These are phyloP conservation scores for Glycine soja DNA, from an alignment of 306 rosid species.

Conservation along the genomic window DNA sequence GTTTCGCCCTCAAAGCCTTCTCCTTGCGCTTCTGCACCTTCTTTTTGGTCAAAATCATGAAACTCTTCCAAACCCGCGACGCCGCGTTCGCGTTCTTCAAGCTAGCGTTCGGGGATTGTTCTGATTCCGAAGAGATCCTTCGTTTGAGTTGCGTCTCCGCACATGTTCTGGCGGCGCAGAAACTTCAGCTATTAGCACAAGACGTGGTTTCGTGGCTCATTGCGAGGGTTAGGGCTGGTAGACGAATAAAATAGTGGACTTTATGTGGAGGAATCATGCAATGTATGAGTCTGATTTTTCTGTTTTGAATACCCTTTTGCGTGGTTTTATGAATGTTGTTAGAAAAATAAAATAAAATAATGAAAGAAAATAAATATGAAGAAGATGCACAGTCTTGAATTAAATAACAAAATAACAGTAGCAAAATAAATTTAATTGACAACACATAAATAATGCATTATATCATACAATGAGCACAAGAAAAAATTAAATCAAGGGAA, in stretches of 20 bases:
- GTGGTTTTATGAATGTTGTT: conserved; percentile 63
- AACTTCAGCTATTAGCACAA: conserved; percentile 62
- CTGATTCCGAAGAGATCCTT: conserved; percentile 51
- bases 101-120: conserved; percentile 53
- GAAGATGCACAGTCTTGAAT: no score
- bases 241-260: conserved; percentile 59
- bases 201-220: conserved; percentile 70
- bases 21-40: conserved; percentile 62
- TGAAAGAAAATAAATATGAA: no score
- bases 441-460: no score
- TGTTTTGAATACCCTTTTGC: conserved; percentile 68
- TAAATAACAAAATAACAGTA: no score
- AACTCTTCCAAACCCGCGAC: conserved; percentile 52
- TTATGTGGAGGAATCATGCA: conserved; percentile 71
- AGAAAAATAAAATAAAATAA: no score
- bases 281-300: conserved; percentile 69
- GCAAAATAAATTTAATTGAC: no score
- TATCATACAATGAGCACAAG: no score
- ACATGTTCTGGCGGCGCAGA: conserved; percentile 59
- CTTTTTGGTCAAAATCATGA: conserved; percentile 59
- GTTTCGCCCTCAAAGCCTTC: conserved; percentile 55
- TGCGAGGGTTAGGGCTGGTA: conserved; percentile 55
- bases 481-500: no score
- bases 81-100: conserved; percentile 79
- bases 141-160: conserved; percentile 62